Evolutionary conservation across 768 basidiomycete genomes (phyloP).

Genomic region (Cyclocybe cylindracea): DNA sequence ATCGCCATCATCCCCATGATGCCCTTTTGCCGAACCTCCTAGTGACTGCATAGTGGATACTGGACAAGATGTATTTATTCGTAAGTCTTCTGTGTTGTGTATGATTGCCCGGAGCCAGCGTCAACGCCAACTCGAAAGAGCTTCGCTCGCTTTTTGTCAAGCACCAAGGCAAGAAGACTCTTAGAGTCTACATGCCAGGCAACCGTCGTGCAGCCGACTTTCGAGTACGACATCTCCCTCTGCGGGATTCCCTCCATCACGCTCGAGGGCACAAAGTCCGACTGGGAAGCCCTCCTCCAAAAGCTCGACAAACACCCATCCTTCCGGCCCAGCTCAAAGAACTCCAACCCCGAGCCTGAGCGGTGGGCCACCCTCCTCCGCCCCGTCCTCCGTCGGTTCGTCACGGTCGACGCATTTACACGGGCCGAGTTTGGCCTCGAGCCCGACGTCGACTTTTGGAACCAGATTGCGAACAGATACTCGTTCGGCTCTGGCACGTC

Average conservation of each 20-base stretch:
- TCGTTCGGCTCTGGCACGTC: conserved; percentile 19
- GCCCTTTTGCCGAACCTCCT: no score
- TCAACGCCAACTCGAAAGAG: conserved; percentile 35
- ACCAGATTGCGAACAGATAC: conserved; percentile 25
- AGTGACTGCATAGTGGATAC: no score
- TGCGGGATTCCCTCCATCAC: conserved; percentile 49
- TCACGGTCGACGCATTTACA: conserved; percentile 31
- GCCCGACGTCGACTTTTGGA: conserved; percentile 39
- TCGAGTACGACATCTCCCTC: conserved; percentile 29
- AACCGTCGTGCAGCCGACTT: conserved; percentile 22
- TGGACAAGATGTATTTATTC: no score
- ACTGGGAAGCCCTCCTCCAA: conserved; percentile 36
- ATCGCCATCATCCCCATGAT: no score
- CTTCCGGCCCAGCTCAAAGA: conserved; percentile 28
- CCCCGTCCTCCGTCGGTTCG: conserved; percentile 38
- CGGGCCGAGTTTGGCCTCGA: conserved; percentile 13
- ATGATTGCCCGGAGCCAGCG: no score
- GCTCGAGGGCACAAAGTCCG: conserved; percentile 39
- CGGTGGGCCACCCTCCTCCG: conserved; percentile 41
- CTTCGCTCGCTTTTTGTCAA: conserved; percentile 31
- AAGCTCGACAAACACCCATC: conserved; percentile 39
- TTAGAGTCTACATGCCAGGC: conserved; percentile 15
- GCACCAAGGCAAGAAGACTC: conserved; percentile 23
- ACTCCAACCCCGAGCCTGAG: conserved; percentile 18
- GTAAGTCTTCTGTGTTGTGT: no score